Percentiles rank a stretch among this genome's conserved stretches.
Conservation (phyloP, 1,139 yeast genomes). For the Geotrichum histeridarum region DNA sequence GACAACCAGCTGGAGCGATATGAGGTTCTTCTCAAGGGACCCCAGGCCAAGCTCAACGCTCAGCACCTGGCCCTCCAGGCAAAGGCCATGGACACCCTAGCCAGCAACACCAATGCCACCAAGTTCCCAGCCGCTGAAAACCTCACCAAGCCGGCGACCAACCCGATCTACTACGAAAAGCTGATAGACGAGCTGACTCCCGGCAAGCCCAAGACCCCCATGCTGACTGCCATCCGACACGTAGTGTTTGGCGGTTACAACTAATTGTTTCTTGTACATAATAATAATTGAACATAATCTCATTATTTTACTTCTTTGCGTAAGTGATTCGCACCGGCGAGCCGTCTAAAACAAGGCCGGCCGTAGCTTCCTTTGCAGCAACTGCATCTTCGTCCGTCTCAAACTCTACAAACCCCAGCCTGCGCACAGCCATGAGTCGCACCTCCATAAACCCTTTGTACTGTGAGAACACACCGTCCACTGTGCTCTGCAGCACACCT, state of each 20-base stretch:
- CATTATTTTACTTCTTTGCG: conserved; percentile 45
- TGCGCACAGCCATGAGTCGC: conserved; percentile 60
- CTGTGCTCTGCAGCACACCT: conserved; percentile 41
- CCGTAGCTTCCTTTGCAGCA: conserved; percentile 42
- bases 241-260: conserved; percentile 38
- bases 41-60: conserved; percentile 25
- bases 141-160: conserved; percentile 71
- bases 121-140: conserved; percentile 43
- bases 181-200: conserved; percentile 67
- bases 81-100: conserved; percentile 28
- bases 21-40: conserved; percentile 26
- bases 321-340: conserved; percentile 41
- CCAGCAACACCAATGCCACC: conserved; percentile 25
- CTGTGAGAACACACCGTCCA: conserved; percentile 45
- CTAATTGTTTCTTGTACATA: conserved; percentile 13
- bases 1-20: conserved; percentile 31
- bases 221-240: conserved; percentile 34
- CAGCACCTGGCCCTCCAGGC: conserved; percentile 30
- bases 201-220: conserved; percentile 61
- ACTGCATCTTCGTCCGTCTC: conserved; percentile 50
- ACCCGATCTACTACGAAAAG: conserved; percentile 71
- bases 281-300: background rate
- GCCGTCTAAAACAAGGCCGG: conserved; percentile 38
- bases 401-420: conserved; percentile 79
- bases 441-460: conserved; percentile 59